phyloP scores from a whole-genome alignment of 2,329 filamentous ascomycete genomes.

The Pseudogymnoascus sp. region DNA sequence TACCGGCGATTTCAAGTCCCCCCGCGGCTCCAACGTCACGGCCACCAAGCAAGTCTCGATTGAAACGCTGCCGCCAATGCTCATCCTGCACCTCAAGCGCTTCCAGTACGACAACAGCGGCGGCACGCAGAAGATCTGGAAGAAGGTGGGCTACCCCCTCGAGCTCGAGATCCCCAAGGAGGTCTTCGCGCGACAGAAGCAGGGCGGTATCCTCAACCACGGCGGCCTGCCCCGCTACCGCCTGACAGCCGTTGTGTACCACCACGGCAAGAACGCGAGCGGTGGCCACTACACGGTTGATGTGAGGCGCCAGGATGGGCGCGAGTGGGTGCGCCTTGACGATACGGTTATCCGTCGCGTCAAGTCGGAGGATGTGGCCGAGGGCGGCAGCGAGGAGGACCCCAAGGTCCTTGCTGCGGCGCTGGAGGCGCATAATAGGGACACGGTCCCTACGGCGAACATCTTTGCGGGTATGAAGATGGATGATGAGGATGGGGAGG shows the following conservation, averaged over 20 bases:
- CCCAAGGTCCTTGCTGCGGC: slow-evolving; percentile 57
- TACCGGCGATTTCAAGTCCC: slow-evolving; percentile 74
- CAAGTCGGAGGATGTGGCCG: slow-evolving; percentile 78
- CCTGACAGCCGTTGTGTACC: slow-evolving; percentile 86
- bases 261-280: slow-evolving; percentile 93
- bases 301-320: slow-evolving; percentile 85
- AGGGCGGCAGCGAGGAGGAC: slow-evolving; percentile 74
- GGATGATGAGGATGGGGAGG: slow-evolving; percentile 56
- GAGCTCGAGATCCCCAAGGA: slow-evolving; percentile 91
- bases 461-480: slow-evolving; percentile 62
- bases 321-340: slow-evolving; percentile 92
- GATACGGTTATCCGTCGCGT: slow-evolving; percentile 85
- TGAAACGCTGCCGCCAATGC: slow-evolving; percentile 78
- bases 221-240: slow-evolving; percentile 73
- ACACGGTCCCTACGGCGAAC: slow-evolving; percentile 48
- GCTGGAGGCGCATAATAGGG: slow-evolving; percentile 59
- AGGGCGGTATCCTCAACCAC: slow-evolving; percentile 54
- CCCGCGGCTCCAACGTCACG: slow-evolving; percentile 64
- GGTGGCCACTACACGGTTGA: slow-evolving; percentile 98
- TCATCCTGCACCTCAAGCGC: slow-evolving; percentile 92
- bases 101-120: slow-evolving; percentile 89
- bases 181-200: slow-evolving; percentile 69
- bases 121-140: slow-evolving; percentile 96
- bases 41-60: slow-evolving; percentile 95
- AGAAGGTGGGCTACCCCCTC: slow-evolving; percentile 90